Evolutionary conservation across 345 rosid genomes (phyloP).

Genomic region (Heritiera littoralis): DNA sequence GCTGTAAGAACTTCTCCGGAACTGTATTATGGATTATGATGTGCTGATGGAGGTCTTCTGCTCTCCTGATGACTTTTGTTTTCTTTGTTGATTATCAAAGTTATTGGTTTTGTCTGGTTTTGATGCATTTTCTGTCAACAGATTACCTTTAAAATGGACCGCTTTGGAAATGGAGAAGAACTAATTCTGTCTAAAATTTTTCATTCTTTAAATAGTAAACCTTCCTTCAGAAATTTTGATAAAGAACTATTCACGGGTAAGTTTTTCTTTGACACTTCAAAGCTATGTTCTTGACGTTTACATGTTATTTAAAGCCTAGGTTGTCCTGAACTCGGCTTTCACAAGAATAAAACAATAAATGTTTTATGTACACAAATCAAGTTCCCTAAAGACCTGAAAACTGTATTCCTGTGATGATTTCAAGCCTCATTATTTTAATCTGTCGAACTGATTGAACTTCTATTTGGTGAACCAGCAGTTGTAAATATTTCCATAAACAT

Average conservation of each 20-base stretch:
- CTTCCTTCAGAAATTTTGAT: conserved; percentile 63
- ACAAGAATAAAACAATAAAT: background rate
- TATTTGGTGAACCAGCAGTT: background rate
- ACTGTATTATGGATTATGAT: conserved; percentile 28
- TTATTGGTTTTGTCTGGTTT: conserved; percentile 26
- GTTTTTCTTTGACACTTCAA: conserved; percentile 5
- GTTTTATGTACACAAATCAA: conserved; percentile 3
- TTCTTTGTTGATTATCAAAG: conserved; percentile 18
- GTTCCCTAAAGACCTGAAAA: background rate
- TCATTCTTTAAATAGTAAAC: conserved; percentile 45
- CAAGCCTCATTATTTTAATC: conserved; percentile 12
- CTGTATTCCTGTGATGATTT: background rate
- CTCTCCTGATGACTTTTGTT: conserved; percentile 23
- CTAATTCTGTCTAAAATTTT: conserved; percentile 61
- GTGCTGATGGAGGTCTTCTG: conserved; percentile 34
- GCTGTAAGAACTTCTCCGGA: conserved; percentile 69
- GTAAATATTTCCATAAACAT: background rate
- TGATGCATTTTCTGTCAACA: conserved; percentile 37
- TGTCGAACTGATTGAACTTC: conserved; percentile 3
- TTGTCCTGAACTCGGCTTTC: background rate
- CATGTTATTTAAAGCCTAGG: background rate
- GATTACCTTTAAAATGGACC: conserved; percentile 88
- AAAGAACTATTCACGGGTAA: conserved; percentile 66
- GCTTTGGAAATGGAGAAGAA: conserved; percentile 81
- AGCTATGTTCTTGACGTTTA: background rate